phyloP scores from a whole-genome alignment of 331 rosid species.

The Stylosanthes scabra region DNA sequence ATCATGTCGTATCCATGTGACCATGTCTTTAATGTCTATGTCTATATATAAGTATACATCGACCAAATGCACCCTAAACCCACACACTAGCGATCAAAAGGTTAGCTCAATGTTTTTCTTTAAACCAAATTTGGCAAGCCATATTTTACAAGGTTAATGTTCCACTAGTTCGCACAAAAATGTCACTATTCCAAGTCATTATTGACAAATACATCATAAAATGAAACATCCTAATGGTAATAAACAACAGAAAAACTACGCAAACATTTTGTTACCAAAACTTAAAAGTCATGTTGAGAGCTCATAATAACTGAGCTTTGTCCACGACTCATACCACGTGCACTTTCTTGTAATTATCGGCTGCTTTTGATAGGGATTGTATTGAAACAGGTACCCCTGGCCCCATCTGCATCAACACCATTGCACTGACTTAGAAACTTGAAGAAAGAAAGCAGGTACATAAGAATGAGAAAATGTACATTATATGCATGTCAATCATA shows the following conservation, averaged over 20 bases:
- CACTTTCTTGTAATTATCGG: conserved; percentile 81
- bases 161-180: conserved; percentile 16
- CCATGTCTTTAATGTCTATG: too few species aligned
- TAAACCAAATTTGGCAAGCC: neutral
- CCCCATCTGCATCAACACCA: conserved; percentile 77
- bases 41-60: too few species aligned
- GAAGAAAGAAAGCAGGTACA: neutral
- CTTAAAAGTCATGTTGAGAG: conserved; percentile 19
- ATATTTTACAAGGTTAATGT: conserved; percentile 12
- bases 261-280: conserved; percentile 28
- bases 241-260: neutral
- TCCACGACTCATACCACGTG: conserved; percentile 52
- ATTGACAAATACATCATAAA: conserved; percentile 36
- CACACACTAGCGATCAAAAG: neutral
- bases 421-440: conserved; percentile 19
- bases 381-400: conserved; percentile 81
- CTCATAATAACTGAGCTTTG: neutral
- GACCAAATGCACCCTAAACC: neutral
- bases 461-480: conserved; percentile 7
- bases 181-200: conserved; percentile 25
- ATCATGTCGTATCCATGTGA: too few species aligned
- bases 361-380: conserved; percentile 91
- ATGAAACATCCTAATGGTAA: conserved; percentile 35
- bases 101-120: neutral
- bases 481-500: neutral